These are phyloP conservation scores for Metschnikowia continentalis DNA, from an alignment of 805 yeast genomes.

Conservation along the genomic window DNA sequence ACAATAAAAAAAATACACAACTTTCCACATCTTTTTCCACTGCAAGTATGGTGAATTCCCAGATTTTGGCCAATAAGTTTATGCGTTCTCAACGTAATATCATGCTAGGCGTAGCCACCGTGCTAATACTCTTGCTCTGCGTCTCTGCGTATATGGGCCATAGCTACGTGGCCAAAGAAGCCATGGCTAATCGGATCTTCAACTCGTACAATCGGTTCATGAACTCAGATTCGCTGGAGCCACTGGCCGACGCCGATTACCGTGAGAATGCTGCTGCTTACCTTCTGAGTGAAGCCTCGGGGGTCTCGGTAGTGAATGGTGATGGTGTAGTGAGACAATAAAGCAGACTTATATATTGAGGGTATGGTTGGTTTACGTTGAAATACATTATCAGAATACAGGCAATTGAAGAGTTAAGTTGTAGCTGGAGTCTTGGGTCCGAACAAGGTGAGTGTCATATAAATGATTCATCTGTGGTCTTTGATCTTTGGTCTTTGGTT, in stretches of 20 bases:
- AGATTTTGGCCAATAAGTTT: slow-evolving; percentile 22
- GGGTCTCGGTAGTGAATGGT: background rate
- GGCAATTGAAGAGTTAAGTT: too few species aligned
- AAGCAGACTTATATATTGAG: background rate
- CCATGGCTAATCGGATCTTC: background rate
- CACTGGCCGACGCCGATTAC: background rate
- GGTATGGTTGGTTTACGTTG: too few species aligned
- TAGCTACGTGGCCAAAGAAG: slow-evolving; percentile 14
- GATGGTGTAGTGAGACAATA: background rate
- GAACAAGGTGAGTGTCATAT: too few species aligned
- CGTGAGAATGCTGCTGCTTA: background rate
- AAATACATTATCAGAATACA: too few species aligned
- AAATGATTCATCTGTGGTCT: too few species aligned
- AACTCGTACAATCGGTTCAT: slow-evolving; percentile 4
- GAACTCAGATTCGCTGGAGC: background rate
- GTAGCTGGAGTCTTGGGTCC: too few species aligned
- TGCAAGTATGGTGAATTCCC: slow-evolving; percentile 1
- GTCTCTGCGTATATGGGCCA: slow-evolving; percentile 30
- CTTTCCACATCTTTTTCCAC: background rate
- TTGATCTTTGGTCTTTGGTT: too few species aligned
- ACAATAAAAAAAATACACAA: background rate
- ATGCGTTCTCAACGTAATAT: slow-evolving; percentile 32
- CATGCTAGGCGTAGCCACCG: slow-evolving; percentile 20
- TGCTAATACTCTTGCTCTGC: slow-evolving; percentile 22
- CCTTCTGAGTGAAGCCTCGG: background rate